These are phyloP conservation scores for Nitzschia sp. DNA, from an alignment of 108 stramenopile genomes.

Conservation along the genomic window DNA sequence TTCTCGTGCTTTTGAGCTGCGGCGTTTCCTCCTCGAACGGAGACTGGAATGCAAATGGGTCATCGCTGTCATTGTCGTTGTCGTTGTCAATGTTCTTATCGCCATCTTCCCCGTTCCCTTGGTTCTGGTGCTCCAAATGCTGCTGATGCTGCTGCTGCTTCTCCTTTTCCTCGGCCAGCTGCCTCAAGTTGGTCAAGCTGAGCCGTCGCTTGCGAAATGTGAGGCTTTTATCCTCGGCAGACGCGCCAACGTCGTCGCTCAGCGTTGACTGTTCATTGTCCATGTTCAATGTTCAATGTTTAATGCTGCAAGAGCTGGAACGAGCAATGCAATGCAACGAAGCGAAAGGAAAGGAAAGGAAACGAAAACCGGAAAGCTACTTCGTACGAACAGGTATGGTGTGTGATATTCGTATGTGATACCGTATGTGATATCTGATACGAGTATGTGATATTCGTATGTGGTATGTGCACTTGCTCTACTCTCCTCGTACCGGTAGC, in stretches of 20 bases:
- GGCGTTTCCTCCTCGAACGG: not conserved
- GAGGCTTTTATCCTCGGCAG: slow-evolving; percentile 47
- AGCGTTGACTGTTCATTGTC: too few species aligned
- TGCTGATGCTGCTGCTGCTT: not conserved
- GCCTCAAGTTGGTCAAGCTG: slow-evolving; percentile 48
- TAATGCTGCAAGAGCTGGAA: too few species aligned
- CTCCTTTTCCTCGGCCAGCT: slow-evolving; percentile 6
- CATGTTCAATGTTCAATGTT: too few species aligned
- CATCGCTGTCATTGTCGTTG: not conserved
- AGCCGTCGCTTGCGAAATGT: slow-evolving; percentile 81
- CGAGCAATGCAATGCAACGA: too few species aligned
- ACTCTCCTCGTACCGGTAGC: too few species aligned
- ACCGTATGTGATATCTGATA: too few species aligned
- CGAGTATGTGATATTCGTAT: too few species aligned
- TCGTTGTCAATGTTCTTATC: not conserved
- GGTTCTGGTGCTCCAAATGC: not conserved
- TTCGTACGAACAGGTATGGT: too few species aligned
- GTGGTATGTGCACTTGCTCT: too few species aligned
- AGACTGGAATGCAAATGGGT: not conserved
- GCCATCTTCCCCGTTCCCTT: slow-evolving; percentile 3
- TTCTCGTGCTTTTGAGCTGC: not conserved
- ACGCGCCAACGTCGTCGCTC: not conserved
- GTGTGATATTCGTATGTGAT: too few species aligned
- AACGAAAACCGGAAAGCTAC: too few species aligned
- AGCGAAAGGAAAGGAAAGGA: too few species aligned